Base-by-base conservation (phyloP, 306 rosid genomes). In the Arachis stenosperma region DNA sequence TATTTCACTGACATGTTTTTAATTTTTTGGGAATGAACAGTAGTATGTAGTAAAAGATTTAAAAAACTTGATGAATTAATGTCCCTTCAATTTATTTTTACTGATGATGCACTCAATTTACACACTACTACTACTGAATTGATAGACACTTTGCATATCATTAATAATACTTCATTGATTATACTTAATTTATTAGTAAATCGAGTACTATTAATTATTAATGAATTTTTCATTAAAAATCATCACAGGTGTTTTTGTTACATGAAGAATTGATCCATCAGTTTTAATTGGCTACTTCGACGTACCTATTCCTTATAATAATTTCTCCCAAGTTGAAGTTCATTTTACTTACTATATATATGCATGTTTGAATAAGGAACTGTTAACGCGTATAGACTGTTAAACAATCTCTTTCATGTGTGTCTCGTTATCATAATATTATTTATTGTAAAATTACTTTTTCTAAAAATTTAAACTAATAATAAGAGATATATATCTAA, bases 11-110 rank as follows among this genome's bases (percentile, higher is more conserved):
- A 71, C 30, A 37, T 33, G 37, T 59, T 39, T 67, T 65, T 58
- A 7, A 53, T 2, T 65, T 78, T 13, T 54, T 44, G 39, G 56
- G 36, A 7, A 52, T 62, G 52, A 64, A 56, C 39, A 14, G 84
- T 33, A 33, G 27, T 33, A 33, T 33, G 37, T 2, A 33, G 37
- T 75, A 29, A 64, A 63, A 69, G 70, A 40, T 63, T 55, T 64
- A 50, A 81, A 72, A 50, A 81, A 72, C 54, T 71, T 71, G 75
- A 76, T 71, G 75, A 76, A 43, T 43, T 46, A 8, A 70, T 37
- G 60, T 63, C 54, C 47, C 39, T 63, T 55, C 55, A 69, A 76
- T 52, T 62, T 30, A 46, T 2, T 11, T 9, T 5, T n/a, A 62
- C 60, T 33, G 37, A 33, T 2, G 37, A 33, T 33, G 37, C 37